Base-by-base conservation (phyloP, 345 rosid genomes). In the Boechera stricta region DNA sequence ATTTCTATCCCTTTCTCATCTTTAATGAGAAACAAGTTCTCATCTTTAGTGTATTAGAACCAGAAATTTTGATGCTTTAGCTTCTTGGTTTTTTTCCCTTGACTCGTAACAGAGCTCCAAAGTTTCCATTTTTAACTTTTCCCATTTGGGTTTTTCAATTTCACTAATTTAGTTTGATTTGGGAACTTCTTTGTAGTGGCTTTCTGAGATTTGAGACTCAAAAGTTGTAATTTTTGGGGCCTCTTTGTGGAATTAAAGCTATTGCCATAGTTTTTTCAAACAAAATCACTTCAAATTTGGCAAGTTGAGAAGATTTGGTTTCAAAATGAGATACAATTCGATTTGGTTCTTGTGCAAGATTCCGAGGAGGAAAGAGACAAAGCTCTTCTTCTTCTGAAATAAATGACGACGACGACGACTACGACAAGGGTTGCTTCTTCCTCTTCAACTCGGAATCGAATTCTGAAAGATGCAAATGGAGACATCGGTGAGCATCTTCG, bases 401-500 rank as follows among this genome's bases (percentile, higher is more conserved):
- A 35, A 82, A 77, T 71, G 53, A 41, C 44, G 1, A 77, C 70
- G 4, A 77, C 75, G 8, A 77, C 76, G 5, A 76, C 75, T 1
- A 71, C 77, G 6, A 72, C 95, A 82, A 89, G 87, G 79, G 91
- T 91, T 58, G 88, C 89, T 29, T 71, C 81, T 10, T 77, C 81
- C 64, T 49, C 77, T 21, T 69, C 80, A 5, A 48, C 77, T 61
- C 78, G 92, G 24, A 85, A 84, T 76, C 85, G 96, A 84, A 77
- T 91, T 77, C 93, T 87, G 18, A 92, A 88, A 85, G 98, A 95
- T 85, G 76, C 91, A 66, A 93, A 93, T 88, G 91, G 95, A 64
- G 95, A 92, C 71, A 85, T 96, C 47, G 76, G 91, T 68, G 97
- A 96, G 76, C 98, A 96, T 88, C 97, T 91, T 31, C 94, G 96